Conservation (phyloP, 345 rosid genomes). For the Clarkia xantiana region DNA sequence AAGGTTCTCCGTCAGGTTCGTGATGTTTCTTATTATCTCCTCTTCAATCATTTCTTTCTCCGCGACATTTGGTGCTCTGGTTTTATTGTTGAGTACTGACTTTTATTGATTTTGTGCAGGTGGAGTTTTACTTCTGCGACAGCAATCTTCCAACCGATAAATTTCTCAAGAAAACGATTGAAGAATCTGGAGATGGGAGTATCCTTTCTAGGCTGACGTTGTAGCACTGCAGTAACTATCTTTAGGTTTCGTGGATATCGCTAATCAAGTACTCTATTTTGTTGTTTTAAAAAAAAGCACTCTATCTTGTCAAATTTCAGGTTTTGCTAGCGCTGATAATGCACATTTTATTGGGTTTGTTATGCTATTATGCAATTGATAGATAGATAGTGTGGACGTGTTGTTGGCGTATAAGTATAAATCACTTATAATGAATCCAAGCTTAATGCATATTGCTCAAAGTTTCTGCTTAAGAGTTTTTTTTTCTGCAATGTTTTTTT, state of each 20-base stretch:
- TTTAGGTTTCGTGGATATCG: neutral
- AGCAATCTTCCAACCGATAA: slow-evolving; percentile 81
- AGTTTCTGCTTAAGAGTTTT: neutral
- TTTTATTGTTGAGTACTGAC: neutral
- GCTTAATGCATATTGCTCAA: no score
- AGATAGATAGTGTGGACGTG: neutral
- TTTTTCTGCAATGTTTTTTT: no score
- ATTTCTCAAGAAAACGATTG: slow-evolving; percentile 49
- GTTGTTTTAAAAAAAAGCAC: no score
- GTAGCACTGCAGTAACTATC: neutral
- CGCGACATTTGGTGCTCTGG: neutral
- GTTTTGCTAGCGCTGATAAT: no score
- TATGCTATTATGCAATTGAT: no score
- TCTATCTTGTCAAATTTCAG: no score
- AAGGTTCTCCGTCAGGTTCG: slow-evolving; percentile 55
- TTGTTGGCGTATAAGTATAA: neutral
- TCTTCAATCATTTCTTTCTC: neutral
- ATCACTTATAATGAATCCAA: no score
- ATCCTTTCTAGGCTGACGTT: slow-evolving; percentile 19
- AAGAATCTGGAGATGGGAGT: slow-evolving; percentile 67
- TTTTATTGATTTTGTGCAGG: slow-evolving; percentile 21
- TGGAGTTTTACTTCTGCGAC: slow-evolving; percentile 90
- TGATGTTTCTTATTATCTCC: neutral
- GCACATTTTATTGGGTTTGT: no score
- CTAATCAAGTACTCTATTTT: neutral